Percentiles rank a stretch among this genome's conserved stretches.
Evolutionary conservation across 129 eudicot species (phyloP).

Genomic region (Flaveria ramosissima): DNA sequence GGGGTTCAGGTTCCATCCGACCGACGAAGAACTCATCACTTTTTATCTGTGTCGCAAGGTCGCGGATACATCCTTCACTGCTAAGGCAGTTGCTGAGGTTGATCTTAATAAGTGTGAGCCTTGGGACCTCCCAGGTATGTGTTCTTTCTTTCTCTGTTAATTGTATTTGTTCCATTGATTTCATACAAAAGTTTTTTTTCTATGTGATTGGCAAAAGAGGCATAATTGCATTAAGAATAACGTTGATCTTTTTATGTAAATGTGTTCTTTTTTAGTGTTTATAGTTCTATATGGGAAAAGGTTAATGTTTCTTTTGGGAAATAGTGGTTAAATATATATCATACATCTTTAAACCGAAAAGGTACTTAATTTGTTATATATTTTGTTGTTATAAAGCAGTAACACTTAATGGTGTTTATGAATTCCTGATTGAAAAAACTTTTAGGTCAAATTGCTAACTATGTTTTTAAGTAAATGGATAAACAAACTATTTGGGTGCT

Average conservation of each 20-base stretch:
- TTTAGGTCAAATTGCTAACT: background rate
- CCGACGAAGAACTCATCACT: constrained; percentile 94
- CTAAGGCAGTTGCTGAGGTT: constrained; percentile 81
- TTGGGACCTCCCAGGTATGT: constrained; percentile 93
- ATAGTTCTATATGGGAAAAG: no score
- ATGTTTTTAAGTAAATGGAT: background rate
- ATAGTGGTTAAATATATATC: background rate
- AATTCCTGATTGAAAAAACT: background rate
- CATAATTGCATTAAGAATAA: background rate
- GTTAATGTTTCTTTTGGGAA: background rate
- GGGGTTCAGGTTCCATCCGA: constrained; percentile 91
- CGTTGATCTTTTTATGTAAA: background rate
- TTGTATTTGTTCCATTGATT: background rate
- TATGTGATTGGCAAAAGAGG: background rate
- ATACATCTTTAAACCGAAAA: background rate
- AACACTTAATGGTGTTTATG: background rate
- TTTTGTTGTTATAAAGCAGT: background rate
- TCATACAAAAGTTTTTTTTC: no score
- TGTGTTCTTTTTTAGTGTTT: background rate
- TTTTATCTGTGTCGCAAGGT: constrained; percentile 70
- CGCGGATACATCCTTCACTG: constrained; percentile 62
- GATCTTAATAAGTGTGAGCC: constrained; percentile 95
- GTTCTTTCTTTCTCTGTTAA: background rate
- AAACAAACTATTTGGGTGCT: background rate
- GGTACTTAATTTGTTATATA: background rate